Evolutionary conservation across 805 yeast genomes (phyloP).

Genomic region (Candida xyloterini): DNA sequence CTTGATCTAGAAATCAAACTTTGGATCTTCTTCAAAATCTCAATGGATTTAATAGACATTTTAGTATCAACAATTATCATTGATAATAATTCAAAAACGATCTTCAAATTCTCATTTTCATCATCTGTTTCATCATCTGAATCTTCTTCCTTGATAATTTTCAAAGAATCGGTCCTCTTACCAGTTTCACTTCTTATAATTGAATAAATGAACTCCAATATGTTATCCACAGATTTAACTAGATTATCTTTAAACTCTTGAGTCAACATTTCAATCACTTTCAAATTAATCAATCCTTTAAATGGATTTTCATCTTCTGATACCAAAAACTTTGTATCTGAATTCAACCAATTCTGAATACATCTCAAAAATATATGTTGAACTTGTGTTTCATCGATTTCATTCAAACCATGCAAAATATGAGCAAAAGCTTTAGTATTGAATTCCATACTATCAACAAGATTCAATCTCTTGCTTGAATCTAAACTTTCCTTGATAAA

Average conservation of each 20-base stretch:
- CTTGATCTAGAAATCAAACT: constrained; percentile 1
- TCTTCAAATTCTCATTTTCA: constrained; percentile 30
- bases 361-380: constrained; percentile 47
- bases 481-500: constrained; percentile 24
- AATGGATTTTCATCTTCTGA: constrained; percentile 46
- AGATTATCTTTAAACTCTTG: constrained; percentile 55
- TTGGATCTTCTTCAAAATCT: constrained; percentile 15
- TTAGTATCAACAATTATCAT: constrained; percentile 27
- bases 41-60: constrained; percentile 10
- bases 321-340: constrained; percentile 13
- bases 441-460: constrained; percentile 39
- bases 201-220: constrained; percentile 47
- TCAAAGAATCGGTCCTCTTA: not conserved
- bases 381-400: constrained; percentile 46
- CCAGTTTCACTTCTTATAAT: constrained; percentile 30
- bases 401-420: constrained; percentile 33
- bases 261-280: constrained; percentile 61
- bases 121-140: constrained; percentile 42
- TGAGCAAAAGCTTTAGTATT: constrained; percentile 36
- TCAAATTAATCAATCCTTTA: constrained; percentile 53
- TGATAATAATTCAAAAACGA: constrained; percentile 38
- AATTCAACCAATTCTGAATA: constrained; percentile 59
- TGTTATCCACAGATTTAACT: constrained; percentile 53
- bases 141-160: constrained; percentile 16
- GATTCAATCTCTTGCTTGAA: constrained; percentile 21